A percentile compares a stretch with the other conserved stretches of the same genome.
These are phyloP conservation scores for barrel medic (Medicago truncatula) DNA, from an alignment of 306 rosid species.

Conservation along the genomic window DNA sequence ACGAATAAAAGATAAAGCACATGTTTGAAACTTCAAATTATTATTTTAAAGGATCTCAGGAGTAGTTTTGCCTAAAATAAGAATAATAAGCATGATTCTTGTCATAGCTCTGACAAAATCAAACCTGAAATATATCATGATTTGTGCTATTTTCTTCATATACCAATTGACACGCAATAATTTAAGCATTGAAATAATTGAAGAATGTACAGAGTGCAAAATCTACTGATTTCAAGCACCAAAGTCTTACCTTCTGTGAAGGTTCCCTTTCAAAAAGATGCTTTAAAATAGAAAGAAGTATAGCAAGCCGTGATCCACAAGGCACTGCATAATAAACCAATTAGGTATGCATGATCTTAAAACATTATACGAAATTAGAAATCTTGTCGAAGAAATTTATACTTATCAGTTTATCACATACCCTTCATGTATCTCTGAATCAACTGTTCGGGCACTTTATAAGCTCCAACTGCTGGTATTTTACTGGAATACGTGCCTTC, in stretches of 20 bases:
- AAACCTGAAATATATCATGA: background rate
- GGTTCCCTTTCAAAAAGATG: constrained; percentile 74
- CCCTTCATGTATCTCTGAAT: constrained; percentile 85
- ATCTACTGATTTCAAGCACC: constrained; percentile 18
- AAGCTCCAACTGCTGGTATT: constrained; percentile 58
- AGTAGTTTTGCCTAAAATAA: background rate
- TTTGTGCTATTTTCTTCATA: too few relatives aligned
- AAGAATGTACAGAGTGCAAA: constrained; percentile 22
- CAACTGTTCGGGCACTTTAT: constrained; percentile 77
- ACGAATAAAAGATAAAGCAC: background rate
- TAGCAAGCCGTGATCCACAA: constrained; percentile 78
- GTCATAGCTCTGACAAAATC: background rate
- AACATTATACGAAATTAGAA: constrained; percentile 22
- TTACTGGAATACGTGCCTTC: constrained; percentile 49
- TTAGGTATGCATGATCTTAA: constrained; percentile 13
- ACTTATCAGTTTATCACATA: constrained; percentile 11
- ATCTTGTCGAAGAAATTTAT: constrained; percentile 16
- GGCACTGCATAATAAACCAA: constrained; percentile 68
- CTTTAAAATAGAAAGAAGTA: constrained; percentile 83
- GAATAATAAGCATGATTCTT: background rate
- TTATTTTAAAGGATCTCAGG: background rate
- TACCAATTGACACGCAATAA: background rate
- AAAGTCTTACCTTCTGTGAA: constrained; percentile 67
- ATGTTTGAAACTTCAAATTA: background rate
- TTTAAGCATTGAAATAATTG: background rate